These are phyloP conservation scores for Lycium ferocissimum DNA, from an alignment of 257 asterid genomes.

Conservation along the genomic window DNA sequence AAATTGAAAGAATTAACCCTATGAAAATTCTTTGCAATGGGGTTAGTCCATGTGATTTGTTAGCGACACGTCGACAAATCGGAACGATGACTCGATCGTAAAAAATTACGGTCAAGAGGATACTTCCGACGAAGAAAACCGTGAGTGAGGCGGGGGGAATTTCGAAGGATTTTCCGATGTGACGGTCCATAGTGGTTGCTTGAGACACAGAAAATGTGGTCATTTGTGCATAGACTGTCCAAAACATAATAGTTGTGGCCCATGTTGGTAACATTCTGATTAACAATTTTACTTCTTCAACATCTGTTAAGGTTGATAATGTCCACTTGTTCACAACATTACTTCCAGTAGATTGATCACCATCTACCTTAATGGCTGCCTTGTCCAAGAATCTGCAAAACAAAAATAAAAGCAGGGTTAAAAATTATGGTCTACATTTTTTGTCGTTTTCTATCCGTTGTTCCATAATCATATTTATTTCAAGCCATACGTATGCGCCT, in stretches of 20 bases:
- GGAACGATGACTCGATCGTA: constrained; percentile 67
- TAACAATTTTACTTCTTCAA: constrained; percentile 80
- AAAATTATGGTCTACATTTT: neutral
- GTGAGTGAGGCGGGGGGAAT: constrained; percentile 81
- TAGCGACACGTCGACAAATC: constrained; percentile 37
- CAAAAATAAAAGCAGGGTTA: neutral
- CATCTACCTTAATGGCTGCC: constrained; percentile 67
- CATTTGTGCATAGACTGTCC: constrained; percentile 86
- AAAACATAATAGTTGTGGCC: constrained; percentile 86
- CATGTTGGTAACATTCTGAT: constrained; percentile 80
- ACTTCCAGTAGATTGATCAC: neutral
- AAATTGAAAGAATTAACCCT: constrained; percentile 56
- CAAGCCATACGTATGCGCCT: too few relatives aligned
- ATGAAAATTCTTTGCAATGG: constrained; percentile 71
- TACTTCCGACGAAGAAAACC: constrained; percentile 71
- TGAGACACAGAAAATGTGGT: constrained; percentile 87
- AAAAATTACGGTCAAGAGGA: constrained; percentile 65
- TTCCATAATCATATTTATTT: too few relatives aligned
- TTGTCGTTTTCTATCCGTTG: too few relatives aligned
- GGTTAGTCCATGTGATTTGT: constrained; percentile 66
- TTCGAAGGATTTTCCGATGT: constrained; percentile 50
- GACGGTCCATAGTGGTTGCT: constrained; percentile 79
- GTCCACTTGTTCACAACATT: constrained; percentile 52
- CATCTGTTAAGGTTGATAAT: constrained; percentile 74
- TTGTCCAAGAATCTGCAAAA: constrained; percentile 60